phyloP scores from a whole-genome alignment of 2,329 filamentous ascomycete species.

The Volutella citrinella region DNA sequence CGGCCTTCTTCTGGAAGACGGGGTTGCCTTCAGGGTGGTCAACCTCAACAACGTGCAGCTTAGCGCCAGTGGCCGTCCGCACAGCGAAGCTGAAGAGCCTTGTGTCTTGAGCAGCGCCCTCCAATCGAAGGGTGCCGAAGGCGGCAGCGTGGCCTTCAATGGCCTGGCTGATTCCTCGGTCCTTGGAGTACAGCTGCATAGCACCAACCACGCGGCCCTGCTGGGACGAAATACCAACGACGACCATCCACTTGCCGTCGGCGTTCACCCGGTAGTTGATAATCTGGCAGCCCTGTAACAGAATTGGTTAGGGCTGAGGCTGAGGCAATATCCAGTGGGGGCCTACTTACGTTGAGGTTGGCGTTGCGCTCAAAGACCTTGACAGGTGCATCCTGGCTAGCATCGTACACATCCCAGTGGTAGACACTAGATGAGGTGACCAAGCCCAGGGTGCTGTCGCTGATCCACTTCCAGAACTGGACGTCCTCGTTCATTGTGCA shows the following conservation, averaged over 20 bases:
- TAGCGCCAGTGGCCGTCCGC: slow-evolving; percentile 82
- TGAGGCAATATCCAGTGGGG: background rate
- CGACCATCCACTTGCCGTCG: slow-evolving; percentile 97
- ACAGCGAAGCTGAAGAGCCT: slow-evolving; percentile 98
- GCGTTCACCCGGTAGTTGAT: slow-evolving; percentile 98
- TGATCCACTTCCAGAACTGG: slow-evolving; percentile 99
- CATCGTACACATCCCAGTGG: slow-evolving; percentile 96
- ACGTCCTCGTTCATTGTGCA: slow-evolving; percentile 96
- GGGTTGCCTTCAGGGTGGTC: slow-evolving; percentile 90
- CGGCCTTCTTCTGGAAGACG: slow-evolving; percentile 88
- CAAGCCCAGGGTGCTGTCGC: slow-evolving; percentile 79
- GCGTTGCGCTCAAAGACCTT: slow-evolving; percentile 95
- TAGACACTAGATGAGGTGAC: slow-evolving; percentile 90
- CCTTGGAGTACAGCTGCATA: slow-evolving; percentile 96
- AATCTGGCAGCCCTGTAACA: slow-evolving; percentile 81
- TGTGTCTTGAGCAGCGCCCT: slow-evolving; percentile 85
- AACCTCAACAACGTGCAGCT: slow-evolving; percentile 96
- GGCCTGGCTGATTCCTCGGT: slow-evolving; percentile 93
- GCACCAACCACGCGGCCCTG: slow-evolving; percentile 90
- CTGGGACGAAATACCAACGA: slow-evolving; percentile 92
- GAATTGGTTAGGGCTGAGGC: slow-evolving; percentile 14
- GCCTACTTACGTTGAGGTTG: slow-evolving; percentile 71
- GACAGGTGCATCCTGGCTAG: slow-evolving; percentile 71
- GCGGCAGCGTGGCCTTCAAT: slow-evolving; percentile 97
- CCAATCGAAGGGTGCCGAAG: slow-evolving; percentile 84